phyloP scores from a whole-genome alignment of 2,329 filamentous ascomycete species.

The Neofusicoccum ribis region DNA sequence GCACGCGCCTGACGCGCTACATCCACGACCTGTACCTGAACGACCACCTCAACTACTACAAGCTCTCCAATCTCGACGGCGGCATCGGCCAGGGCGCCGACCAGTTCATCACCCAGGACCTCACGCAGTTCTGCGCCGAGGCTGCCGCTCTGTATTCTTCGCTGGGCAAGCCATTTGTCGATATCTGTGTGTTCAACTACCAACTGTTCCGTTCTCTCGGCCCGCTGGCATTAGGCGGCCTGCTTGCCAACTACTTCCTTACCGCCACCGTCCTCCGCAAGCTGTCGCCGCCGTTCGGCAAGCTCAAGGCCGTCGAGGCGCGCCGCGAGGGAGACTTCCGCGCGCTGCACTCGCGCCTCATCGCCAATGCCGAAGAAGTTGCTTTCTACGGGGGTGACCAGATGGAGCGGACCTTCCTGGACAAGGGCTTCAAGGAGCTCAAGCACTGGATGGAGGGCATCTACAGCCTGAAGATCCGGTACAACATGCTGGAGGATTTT shows the following conservation, averaged over 20 bases:
- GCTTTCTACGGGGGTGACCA: constrained; percentile 96
- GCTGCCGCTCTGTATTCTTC: constrained; percentile 94
- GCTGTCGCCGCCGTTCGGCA: constrained; percentile 92
- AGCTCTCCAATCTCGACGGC: constrained; percentile 87
- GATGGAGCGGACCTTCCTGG: constrained; percentile 90
- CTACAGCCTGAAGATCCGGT: constrained; percentile 94
- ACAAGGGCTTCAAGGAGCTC: constrained; percentile 87
- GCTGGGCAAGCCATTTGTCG: constrained; percentile 95
- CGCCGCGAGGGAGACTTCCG: constrained; percentile 94
- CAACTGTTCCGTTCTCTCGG: constrained; percentile 91
- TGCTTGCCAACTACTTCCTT: constrained; percentile 89
- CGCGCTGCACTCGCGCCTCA: constrained; percentile 83
- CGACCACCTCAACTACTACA: constrained; percentile 94
- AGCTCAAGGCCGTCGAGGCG: constrained; percentile 93
- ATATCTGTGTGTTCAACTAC: constrained; percentile 96
- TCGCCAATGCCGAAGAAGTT: constrained; percentile 96
- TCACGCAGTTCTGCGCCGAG: constrained; percentile 91
- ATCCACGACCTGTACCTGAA: constrained; percentile 97
- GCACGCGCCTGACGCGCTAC: constrained; percentile 89
- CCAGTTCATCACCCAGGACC: constrained; percentile 95
- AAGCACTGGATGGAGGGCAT: constrained; percentile 98
- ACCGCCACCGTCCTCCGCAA: constrained; percentile 87
- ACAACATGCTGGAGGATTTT: constrained; percentile 98
- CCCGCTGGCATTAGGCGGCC: constrained; percentile 79
- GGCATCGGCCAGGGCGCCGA: constrained; percentile 90